phyloP scores from a whole-genome alignment of 495 filamentous ascomycete genomes.

The Staphylotrichum longicolle region DNA sequence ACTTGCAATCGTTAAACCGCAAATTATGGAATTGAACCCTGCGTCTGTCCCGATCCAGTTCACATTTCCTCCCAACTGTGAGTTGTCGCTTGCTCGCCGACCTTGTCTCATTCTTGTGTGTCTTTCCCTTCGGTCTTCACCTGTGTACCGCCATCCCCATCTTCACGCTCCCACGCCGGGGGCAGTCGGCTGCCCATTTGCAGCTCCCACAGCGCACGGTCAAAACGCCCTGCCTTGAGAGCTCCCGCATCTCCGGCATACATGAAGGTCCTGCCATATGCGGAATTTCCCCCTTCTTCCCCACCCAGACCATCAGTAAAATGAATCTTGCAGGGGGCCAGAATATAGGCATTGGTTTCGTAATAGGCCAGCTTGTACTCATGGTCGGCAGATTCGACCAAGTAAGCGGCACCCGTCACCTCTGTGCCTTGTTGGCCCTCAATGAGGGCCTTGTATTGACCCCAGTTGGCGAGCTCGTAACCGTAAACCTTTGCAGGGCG shows the following conservation, averaged over 20 bases:
- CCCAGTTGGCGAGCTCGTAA: constrained; percentile 12
- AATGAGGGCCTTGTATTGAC: constrained; percentile 10
- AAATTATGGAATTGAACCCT: too few species aligned
- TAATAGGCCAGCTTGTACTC: constrained; percentile 11
- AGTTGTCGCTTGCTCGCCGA: too few species aligned
- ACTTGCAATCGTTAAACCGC: too few species aligned
- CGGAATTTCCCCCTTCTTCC: neutral
- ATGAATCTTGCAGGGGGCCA: neutral
- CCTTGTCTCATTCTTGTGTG: too few species aligned
- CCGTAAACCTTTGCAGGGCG: constrained; percentile 1
- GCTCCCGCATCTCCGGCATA: constrained; percentile 10
- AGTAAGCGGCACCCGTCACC: neutral
- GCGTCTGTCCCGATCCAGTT: too few species aligned
- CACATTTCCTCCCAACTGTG: too few species aligned
- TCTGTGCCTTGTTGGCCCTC: neutral
- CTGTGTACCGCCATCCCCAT: too few species aligned
- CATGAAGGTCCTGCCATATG: constrained; percentile 6
- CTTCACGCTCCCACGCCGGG: neutral
- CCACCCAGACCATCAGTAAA: neutral
- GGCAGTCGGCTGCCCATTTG: constrained; percentile 11
- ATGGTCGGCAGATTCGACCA: neutral
- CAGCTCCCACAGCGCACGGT: constrained; percentile 5
- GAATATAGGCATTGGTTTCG: constrained; percentile 7
- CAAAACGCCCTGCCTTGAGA: constrained; percentile 4
- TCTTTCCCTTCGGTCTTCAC: too few species aligned